Evolutionary conservation across 164 flowering plant species (phyloP).

Genomic region (Dillenia suffruticosa): DNA sequence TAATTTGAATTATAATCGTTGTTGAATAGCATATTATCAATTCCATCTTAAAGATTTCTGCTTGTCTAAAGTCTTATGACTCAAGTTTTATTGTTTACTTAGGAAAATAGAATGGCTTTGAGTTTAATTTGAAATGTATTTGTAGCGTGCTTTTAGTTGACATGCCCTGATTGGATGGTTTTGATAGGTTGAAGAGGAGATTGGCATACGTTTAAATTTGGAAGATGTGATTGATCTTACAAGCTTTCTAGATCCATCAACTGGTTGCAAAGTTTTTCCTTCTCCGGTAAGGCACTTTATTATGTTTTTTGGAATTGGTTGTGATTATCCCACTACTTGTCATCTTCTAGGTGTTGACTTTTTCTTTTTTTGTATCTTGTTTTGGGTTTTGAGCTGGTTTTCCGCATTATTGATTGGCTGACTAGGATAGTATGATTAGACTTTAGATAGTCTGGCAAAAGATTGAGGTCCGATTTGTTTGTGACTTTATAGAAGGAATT

Average conservation of each 20-base stretch:
- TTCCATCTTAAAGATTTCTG: neutral
- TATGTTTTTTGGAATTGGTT: neutral
- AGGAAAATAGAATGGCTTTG: neutral
- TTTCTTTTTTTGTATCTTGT: neutral
- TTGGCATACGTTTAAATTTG: constrained; percentile 59
- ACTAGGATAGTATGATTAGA: too few relatives aligned
- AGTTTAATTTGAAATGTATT: neutral
- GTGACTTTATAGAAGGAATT: too few relatives aligned
- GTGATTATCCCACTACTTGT: neutral
- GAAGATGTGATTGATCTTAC: constrained; percentile 84
- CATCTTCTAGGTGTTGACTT: neutral
- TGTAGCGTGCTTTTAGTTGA: neutral
- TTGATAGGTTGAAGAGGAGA: constrained; percentile 93
- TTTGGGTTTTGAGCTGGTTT: neutral
- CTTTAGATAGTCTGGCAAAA: too few relatives aligned
- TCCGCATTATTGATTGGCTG: neutral
- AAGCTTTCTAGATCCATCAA: constrained; percentile 67
- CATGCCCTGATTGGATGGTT: constrained; percentile 3
- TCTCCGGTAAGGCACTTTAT: constrained; percentile 60
- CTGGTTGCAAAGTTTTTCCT: constrained; percentile 73
- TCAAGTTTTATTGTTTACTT: neutral
- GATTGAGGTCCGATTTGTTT: too few relatives aligned
- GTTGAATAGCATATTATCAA: too few relatives aligned
- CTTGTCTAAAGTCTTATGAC: neutral
- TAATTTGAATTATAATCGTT: too few relatives aligned